Conservation (phyloP, 2,329 filamentous ascomycete genomes). For the Reticulascus tulasneorum region DNA sequence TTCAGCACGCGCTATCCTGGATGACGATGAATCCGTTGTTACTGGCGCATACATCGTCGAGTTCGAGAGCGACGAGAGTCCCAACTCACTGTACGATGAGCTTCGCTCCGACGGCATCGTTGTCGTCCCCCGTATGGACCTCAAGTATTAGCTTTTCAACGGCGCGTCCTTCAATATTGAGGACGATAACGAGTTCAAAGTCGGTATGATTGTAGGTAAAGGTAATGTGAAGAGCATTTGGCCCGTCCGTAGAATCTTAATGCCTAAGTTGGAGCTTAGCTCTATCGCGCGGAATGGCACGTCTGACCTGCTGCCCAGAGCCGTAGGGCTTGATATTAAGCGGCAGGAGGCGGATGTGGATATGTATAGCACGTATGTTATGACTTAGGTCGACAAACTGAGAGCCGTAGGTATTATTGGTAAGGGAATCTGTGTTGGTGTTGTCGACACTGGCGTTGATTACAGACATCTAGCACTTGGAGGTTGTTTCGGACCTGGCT, state of each 20-base stretch:
- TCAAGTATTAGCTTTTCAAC: constrained; percentile 20
- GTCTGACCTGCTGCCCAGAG: constrained; percentile 5
- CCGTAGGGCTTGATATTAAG: too few species aligned
- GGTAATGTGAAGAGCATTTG: constrained; percentile 23
- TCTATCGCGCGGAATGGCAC: constrained; percentile 15
- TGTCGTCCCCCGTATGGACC: constrained; percentile 16
- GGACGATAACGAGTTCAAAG: constrained; percentile 20
- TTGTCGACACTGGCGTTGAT: constrained; percentile 40
- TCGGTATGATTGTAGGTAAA: constrained; percentile 19
- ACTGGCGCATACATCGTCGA: constrained; percentile 22
- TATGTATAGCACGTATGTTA: constrained; percentile 21
- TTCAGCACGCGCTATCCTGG: too few species aligned
- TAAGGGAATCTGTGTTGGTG: constrained; percentile 37
- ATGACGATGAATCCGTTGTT: constrained; percentile 10
- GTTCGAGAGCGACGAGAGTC: constrained; percentile 14
- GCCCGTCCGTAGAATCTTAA: constrained; percentile 21
- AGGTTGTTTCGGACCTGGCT: constrained; percentile 47
- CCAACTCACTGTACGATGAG: constrained; percentile 13
- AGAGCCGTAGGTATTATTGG: constrained; percentile 40
- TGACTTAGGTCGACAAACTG: constrained; percentile 35
- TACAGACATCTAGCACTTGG: constrained; percentile 49
- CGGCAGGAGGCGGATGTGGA: constrained; percentile 3
- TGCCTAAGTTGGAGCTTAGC: constrained; percentile 12
- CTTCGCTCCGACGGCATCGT: constrained; percentile 14
- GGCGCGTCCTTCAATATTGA: constrained; percentile 20